phyloP scores from a whole-genome alignment of 1,284 basidiomycete species.

The Fistulina hepatica region DNA sequence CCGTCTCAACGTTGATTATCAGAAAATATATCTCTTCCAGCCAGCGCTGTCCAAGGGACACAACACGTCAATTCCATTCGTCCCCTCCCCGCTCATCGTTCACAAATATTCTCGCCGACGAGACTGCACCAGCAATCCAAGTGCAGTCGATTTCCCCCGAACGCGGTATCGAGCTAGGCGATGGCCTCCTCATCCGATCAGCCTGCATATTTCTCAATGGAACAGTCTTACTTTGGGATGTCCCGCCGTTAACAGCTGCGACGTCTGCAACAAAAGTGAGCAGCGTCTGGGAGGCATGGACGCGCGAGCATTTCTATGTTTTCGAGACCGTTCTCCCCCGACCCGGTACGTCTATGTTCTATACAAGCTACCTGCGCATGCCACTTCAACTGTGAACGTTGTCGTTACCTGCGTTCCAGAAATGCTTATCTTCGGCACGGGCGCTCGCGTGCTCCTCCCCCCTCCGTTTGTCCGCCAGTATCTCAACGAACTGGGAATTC shows the following conservation, averaged over 20 bases:
- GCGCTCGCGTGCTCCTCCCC: conserved; percentile 58
- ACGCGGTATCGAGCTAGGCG: conserved; percentile 49
- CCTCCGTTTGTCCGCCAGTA: conserved; percentile 62
- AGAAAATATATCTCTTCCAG: no score
- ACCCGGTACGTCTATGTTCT: conserved; percentile 55
- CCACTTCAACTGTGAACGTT: no score
- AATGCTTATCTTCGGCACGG: conserved; percentile 85
- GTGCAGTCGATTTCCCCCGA: conserved; percentile 45
- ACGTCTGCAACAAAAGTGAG: background rate
- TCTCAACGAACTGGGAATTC: conserved; percentile 73
- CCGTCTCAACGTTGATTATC: no score
- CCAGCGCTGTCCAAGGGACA: no score
- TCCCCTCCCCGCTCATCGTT: conserved; percentile 23
- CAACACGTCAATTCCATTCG: no score
- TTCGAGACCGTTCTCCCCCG: conserved; percentile 76
- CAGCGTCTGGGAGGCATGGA: conserved; percentile 57
- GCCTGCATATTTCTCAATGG: conserved; percentile 81
- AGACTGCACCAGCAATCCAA: conserved; percentile 57
- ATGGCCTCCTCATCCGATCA: conserved; percentile 69
- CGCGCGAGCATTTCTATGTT: conserved; percentile 60
- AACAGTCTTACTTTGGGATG: conserved; percentile 85
- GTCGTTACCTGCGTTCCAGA: conserved; percentile 36
- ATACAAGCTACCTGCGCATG: no score
- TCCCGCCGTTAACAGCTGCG: conserved; percentile 36
- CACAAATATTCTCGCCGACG: conserved; percentile 65